phyloP scores from a whole-genome alignment of 352 stramenopile species.

The Saprolegnia diclina region DNA sequence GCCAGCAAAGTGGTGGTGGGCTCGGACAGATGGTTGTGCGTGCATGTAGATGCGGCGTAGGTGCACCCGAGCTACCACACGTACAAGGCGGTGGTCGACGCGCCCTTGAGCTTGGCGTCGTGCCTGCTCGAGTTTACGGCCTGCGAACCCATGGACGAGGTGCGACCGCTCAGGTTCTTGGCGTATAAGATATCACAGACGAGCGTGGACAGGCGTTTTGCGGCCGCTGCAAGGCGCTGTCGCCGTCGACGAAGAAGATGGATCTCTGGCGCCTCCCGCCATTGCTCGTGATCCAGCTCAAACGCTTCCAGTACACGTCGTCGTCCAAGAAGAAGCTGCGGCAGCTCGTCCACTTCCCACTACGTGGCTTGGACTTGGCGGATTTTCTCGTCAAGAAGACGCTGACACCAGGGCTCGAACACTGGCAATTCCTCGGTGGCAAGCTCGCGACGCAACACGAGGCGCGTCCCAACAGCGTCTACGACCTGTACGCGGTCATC shows the following conservation, averaged over 20 bases:
- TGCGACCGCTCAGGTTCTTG: neutral
- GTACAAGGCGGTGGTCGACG: slow-evolving; percentile 66
- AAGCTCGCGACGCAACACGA: slow-evolving; percentile 35
- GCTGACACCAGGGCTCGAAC: slow-evolving; percentile 3
- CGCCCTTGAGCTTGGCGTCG: slow-evolving; percentile 69
- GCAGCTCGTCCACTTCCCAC: slow-evolving; percentile 93
- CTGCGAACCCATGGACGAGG: slow-evolving; percentile 68
- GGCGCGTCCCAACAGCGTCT: slow-evolving; percentile 55
- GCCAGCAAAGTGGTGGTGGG: slow-evolving; percentile 73
- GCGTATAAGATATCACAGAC: neutral
- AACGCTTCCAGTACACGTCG: slow-evolving; percentile 98
- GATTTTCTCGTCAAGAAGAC: slow-evolving; percentile 66
- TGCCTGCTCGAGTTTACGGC: slow-evolving; percentile 85
- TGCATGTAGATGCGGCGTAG: slow-evolving; percentile 25
- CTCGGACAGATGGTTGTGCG: slow-evolving; percentile 33
- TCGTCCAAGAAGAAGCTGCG: slow-evolving; percentile 91
- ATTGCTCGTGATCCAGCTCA: slow-evolving; percentile 99
- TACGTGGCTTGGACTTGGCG: slow-evolving; percentile 88
- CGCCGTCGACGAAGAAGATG: slow-evolving; percentile 93
- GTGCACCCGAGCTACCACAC: slow-evolving; percentile 32
- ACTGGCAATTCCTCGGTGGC: slow-evolving; percentile 31
- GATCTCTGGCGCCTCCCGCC: slow-evolving; percentile 96
- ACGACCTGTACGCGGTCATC: slow-evolving; percentile 96
- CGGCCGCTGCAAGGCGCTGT: slow-evolving; percentile 83
- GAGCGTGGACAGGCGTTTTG: slow-evolving; percentile 44